These are phyloP conservation scores for Yarrowia bubula DNA, from an alignment of 805 yeast species.

Conservation along the genomic window DNA sequence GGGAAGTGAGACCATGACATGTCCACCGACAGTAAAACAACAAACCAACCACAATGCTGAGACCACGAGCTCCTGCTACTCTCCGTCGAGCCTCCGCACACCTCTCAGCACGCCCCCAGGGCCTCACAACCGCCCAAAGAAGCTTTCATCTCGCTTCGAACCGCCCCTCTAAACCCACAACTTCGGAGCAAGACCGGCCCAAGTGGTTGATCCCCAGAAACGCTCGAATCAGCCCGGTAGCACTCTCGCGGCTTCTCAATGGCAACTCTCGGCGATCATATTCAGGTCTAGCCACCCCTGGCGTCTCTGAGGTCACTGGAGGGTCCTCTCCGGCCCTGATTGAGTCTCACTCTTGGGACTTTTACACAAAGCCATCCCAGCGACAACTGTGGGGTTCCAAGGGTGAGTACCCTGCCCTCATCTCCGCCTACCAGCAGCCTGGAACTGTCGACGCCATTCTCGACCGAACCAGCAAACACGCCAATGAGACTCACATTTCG, in stretches of 20 bases:
- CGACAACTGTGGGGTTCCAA: background rate
- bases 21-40: background rate
- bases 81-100: slow-evolving; percentile 13
- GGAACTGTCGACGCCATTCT: background rate
- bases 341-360: slow-evolving; percentile 23
- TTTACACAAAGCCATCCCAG: background rate
- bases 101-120: background rate
- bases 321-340: slow-evolving; percentile 9
- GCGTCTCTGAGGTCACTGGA: slow-evolving; percentile 17
- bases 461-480: background rate
- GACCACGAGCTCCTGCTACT: slow-evolving; percentile 6
- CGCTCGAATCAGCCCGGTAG: background rate
- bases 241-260: background rate
- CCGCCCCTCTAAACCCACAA: background rate
- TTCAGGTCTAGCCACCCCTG: slow-evolving; percentile 1
- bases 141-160: slow-evolving; percentile 14
- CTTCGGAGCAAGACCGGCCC: slow-evolving; percentile 3
- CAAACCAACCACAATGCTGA: background rate
- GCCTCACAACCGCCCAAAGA: background rate
- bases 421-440: slow-evolving; percentile 6
- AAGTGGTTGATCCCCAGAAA: slow-evolving; percentile 12
- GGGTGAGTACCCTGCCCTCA: slow-evolving; percentile 14
- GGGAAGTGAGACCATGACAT: slow-evolving; percentile 5
- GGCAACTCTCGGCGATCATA: background rate
- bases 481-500: slow-evolving; percentile 10